Conservation (phyloP, 2,329 filamentous ascomycete species). For the Mollisiaceae sp. region DNA sequence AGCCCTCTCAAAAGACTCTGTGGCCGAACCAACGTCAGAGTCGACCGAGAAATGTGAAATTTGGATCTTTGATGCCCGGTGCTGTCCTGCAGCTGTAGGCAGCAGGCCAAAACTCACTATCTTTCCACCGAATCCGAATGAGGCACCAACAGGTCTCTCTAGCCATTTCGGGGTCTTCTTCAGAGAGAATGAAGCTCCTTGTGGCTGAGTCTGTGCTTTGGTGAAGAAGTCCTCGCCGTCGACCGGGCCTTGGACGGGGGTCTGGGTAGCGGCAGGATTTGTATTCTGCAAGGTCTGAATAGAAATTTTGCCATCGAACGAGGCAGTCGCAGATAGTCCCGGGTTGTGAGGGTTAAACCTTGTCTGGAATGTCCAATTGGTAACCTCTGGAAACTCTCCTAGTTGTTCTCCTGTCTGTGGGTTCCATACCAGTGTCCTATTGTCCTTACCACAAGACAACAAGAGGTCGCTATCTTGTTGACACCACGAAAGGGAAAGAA, state of each 20-base stretch:
- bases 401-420: constrained; percentile 85
- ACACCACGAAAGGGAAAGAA: constrained; percentile 96
- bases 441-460: constrained; percentile 95
- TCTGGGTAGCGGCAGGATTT: constrained; percentile 74
- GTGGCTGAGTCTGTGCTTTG: constrained; percentile 88
- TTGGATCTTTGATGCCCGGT: constrained; percentile 73
- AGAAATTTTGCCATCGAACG: constrained; percentile 95
- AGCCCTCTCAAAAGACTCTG: constrained; percentile 84
- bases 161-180: constrained; percentile 89
- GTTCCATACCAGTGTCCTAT: constrained; percentile 95
- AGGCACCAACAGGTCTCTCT: constrained; percentile 80
- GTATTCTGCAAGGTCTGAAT: constrained; percentile 95
- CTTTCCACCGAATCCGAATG: constrained; percentile 96
- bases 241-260: constrained; percentile 68
- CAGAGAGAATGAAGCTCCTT: constrained; percentile 87
- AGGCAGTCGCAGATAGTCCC: constrained; percentile 89
- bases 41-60: constrained; percentile 92
- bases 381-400: constrained; percentile 94
- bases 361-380: constrained; percentile 99
- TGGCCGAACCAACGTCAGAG: constrained; percentile 80
- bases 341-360: constrained; percentile 94
- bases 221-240: constrained; percentile 97
- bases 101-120: constrained; percentile 75
- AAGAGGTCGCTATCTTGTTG: constrained; percentile 86
- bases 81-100: constrained; percentile 64